phyloP scores from a whole-genome alignment of 345 rosid species.

The Syzygium oleosum region DNA sequence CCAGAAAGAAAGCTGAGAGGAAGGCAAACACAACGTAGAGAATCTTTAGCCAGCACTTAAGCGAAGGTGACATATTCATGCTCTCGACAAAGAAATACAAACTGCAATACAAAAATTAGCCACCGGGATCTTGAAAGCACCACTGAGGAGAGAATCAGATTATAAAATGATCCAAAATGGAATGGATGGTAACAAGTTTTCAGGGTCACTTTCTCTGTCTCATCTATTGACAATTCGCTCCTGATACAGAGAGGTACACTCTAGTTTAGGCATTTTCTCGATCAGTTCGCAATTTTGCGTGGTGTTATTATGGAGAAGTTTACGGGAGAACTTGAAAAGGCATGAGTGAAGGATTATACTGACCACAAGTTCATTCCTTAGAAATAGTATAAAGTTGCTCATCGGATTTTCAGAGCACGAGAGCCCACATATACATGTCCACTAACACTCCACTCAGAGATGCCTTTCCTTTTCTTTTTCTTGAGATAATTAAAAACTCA shows the following conservation, averaged over 20 bases:
- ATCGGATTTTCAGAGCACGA: background rate
- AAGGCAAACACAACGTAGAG: conserved; percentile 55
- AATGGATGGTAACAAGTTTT: too few species aligned
- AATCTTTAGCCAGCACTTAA: background rate
- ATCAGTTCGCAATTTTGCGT: too few species aligned
- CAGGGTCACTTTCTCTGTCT: too few species aligned
- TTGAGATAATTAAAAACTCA: too few species aligned
- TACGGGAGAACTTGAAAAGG: too few species aligned
- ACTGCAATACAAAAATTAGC: background rate
- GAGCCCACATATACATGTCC: background rate
- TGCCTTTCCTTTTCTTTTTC: background rate
- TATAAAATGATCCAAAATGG: too few species aligned
- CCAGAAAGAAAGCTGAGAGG: conserved; percentile 59
- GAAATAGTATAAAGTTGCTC: background rate
- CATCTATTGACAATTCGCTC: too few species aligned
- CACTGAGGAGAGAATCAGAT: too few species aligned
- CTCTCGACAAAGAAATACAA: background rate
- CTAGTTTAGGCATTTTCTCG: too few species aligned
- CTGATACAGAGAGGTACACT: too few species aligned
- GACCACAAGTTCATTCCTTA: background rate
- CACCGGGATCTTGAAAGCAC: background rate
- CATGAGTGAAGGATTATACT: background rate
- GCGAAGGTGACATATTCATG: background rate
- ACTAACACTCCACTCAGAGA: background rate
- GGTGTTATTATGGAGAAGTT: background rate